Evolutionary conservation across 164 flowering plant genomes (phyloP).

Genomic region (Santalum album): DNA sequence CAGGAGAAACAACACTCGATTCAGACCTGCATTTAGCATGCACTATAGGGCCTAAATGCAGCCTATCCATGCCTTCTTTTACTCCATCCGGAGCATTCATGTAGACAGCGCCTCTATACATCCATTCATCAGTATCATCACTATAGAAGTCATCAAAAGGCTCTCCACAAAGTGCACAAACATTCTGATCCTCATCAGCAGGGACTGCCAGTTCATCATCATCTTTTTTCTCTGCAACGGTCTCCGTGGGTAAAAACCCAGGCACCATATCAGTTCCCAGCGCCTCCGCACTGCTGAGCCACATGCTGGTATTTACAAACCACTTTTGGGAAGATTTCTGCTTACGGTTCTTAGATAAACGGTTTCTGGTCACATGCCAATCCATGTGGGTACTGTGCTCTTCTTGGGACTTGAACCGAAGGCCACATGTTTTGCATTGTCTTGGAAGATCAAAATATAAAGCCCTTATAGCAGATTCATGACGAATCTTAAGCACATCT

Average conservation of each 20-base stretch:
- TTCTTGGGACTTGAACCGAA: constrained; percentile 78
- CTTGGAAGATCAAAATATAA: constrained; percentile 80
- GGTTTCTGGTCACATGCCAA: constrained; percentile 97
- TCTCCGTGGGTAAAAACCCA: constrained; percentile 69
- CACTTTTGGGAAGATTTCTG: constrained; percentile 90
- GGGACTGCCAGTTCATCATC: constrained; percentile 94
- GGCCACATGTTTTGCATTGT: constrained; percentile 90
- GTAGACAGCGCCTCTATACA: constrained; percentile 94
- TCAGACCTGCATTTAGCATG: constrained; percentile 89
- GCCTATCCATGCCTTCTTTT: constrained; percentile 52
- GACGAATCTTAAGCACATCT: constrained; percentile 68
- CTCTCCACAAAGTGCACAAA: constrained; percentile 89
- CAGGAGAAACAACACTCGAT: constrained; percentile 35
- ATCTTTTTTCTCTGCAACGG: constrained; percentile 48
- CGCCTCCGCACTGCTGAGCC: constrained; percentile 91
- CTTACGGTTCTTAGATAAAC: constrained; percentile 68
- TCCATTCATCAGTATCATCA: constrained; percentile 95
- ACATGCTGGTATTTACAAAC: constrained; percentile 75
- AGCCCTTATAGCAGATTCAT: constrained; percentile 68
- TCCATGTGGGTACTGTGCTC: constrained; percentile 96
- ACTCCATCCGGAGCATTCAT: constrained; percentile 65
- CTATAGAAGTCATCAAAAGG: constrained; percentile 89
- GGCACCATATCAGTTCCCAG: constrained; percentile 74
- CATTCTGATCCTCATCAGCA: constrained; percentile 87
- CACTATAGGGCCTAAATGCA: constrained; percentile 84